A percentile compares a stretch with the other conserved stretches of the same genome.
Conservation (phyloP, 2,329 filamentous ascomycete genomes). For the Neurospora sp. region DNA sequence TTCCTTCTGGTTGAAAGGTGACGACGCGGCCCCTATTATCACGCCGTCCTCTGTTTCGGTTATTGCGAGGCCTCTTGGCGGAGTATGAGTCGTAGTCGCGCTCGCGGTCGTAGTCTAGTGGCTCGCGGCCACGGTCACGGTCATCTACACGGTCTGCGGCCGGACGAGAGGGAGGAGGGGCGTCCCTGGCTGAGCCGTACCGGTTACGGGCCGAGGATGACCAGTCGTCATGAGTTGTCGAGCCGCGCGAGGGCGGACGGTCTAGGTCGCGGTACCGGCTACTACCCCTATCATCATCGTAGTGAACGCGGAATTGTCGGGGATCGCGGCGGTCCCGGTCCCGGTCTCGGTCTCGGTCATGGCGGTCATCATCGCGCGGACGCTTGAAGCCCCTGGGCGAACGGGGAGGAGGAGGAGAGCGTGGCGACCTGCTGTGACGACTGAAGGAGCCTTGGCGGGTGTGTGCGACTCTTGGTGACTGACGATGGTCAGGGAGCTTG, state of each 20-base stretch:
- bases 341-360: constrained; percentile 33
- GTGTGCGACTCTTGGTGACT: constrained; percentile 2
- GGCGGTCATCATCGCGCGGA: constrained; percentile 47
- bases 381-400: constrained; percentile 62
- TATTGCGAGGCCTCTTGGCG: constrained; percentile 21
- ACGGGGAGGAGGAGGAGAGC: constrained; percentile 25
- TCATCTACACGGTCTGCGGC: constrained; percentile 24
- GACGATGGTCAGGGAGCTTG: constrained; percentile 7
- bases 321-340: constrained; percentile 41
- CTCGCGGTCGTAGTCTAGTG: constrained; percentile 25
- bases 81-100: constrained; percentile 21
- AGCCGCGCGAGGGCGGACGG: constrained; percentile 34
- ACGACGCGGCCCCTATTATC: constrained; percentile 20
- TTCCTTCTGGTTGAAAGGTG: constrained; percentile 21
- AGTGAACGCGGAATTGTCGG: constrained; percentile 50
- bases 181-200: constrained; percentile 47
- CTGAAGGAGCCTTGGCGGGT: not conserved
- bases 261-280: constrained; percentile 45
- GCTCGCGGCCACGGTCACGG: constrained; percentile 23
- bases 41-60: constrained; percentile 20
- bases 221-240: constrained; percentile 34
- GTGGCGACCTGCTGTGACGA: constrained; percentile 28
- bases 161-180: constrained; percentile 36
- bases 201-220: constrained; percentile 24
- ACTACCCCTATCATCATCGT: constrained; percentile 41